phyloP scores from a whole-genome alignment of 2,329 filamentous ascomycete genomes.

The Sporothrix pseudoabietina region DNA sequence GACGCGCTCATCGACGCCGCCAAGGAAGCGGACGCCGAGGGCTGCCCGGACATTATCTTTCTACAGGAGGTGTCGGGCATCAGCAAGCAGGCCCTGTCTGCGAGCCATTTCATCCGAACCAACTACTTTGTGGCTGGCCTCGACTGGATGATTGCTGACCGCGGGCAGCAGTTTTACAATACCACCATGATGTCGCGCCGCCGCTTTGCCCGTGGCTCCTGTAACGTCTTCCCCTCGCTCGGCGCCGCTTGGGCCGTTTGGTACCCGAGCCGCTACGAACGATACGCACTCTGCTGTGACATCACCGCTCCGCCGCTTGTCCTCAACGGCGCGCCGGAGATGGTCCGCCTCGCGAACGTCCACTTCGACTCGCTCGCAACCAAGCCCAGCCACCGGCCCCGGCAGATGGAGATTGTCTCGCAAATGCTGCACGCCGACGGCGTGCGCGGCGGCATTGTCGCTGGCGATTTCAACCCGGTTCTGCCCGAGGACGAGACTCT shows the following conservation, averaged over 20 bases:
- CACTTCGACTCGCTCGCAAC: constrained; percentile 44
- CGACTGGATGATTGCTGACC: constrained; percentile 30
- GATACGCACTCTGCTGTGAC: constrained; percentile 45
- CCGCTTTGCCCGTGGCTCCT: constrained; percentile 38
- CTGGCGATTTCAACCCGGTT: constrained; percentile 48
- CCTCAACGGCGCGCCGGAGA: background rate
- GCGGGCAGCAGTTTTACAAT: constrained; percentile 36
- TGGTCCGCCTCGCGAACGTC: constrained; percentile 44
- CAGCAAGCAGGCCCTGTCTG: constrained; percentile 37
- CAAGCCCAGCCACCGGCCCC: constrained; percentile 39
- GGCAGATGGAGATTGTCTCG: constrained; percentile 39
- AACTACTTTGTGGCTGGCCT: constrained; percentile 42
- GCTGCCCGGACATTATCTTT: constrained; percentile 41
- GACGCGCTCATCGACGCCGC: constrained; percentile 39
- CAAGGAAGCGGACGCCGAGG: constrained; percentile 20
- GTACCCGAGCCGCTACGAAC: constrained; percentile 39
- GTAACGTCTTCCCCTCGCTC: constrained; percentile 38
- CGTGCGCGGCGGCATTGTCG: constrained; percentile 41
- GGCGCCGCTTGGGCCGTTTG: constrained; percentile 32
- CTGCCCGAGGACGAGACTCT: constrained; percentile 39
- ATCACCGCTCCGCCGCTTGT: constrained; percentile 30
- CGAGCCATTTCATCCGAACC: constrained; percentile 37
- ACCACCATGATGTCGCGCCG: constrained; percentile 40
- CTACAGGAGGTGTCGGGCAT: constrained; percentile 42
- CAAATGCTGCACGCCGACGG: constrained; percentile 36